These are phyloP conservation scores for Oropetium thomaeum DNA, from an alignment of 176 grass and related monocot species.

Conservation along the genomic window DNA sequence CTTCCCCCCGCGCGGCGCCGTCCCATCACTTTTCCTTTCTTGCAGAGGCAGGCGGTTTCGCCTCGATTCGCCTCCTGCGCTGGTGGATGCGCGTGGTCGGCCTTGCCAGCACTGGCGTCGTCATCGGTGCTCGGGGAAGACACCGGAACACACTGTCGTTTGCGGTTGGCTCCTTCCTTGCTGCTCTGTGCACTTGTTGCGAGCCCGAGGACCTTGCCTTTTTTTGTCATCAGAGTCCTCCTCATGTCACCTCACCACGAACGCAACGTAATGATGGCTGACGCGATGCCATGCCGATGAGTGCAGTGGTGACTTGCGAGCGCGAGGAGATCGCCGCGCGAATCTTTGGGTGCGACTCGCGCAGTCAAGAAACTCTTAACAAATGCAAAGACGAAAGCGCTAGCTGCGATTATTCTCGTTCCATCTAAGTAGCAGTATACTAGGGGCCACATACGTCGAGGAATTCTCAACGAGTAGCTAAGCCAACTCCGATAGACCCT, in stretches of 20 bases:
- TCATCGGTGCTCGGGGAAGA: neutral
- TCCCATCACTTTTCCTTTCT: neutral
- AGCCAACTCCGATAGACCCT: neutral
- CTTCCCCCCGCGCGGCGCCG: neutral
- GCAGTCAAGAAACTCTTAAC: neutral
- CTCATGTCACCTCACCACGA: neutral
- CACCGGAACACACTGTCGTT: neutral
- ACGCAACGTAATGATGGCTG: neutral
- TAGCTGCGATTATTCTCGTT: constrained; percentile 17
- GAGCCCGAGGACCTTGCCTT: too few relatives aligned
- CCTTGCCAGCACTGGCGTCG: too few relatives aligned
- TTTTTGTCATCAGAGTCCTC: too few relatives aligned
- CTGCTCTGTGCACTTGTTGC: neutral
- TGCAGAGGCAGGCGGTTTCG: constrained; percentile 8
- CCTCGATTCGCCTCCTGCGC: too few relatives aligned
- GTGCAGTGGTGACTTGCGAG: neutral
- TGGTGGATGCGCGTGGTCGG: too few relatives aligned
- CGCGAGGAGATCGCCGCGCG: neutral
- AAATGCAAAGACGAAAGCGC: neutral
- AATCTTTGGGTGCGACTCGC: constrained; percentile 8
- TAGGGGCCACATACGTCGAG: constrained; percentile 4
- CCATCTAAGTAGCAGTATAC: neutral
- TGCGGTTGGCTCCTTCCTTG: neutral
- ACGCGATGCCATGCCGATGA: neutral
- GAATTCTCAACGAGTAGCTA: neutral